A percentile compares a stretch with the other conserved stretches of the same genome.
These are phyloP conservation scores for Penicillium fimorum DNA, from an alignment of 495 filamentous ascomycete species.

Conservation along the genomic window DNA sequence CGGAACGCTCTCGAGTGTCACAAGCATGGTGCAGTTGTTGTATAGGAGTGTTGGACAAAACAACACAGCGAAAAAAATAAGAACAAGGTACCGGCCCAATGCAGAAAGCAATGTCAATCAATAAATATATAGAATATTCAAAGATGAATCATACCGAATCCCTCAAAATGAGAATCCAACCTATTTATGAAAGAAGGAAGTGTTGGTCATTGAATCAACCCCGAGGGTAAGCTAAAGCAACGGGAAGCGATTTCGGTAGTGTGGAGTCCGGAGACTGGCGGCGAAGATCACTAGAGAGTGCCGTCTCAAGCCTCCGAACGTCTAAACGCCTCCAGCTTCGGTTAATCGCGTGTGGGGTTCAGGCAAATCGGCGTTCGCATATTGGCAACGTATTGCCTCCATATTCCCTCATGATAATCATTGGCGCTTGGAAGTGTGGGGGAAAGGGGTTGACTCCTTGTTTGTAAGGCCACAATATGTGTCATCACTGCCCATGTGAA, in stretches of 20 bases:
- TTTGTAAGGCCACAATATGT: neutral
- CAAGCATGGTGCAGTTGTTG: constrained; percentile 29
- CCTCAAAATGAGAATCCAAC: neutral
- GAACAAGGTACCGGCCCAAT: neutral
- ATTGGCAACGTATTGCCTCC: neutral
- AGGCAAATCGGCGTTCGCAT: constrained; percentile 2
- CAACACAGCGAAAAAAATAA: neutral
- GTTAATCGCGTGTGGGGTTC: neutral
- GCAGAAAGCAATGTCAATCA: neutral
- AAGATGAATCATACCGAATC: neutral
- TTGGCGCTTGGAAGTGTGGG: constrained; percentile 2
- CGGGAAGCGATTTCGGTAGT: constrained; percentile 16
- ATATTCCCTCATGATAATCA: neutral
- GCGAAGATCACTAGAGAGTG: constrained; percentile 14
- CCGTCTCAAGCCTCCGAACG: constrained; percentile 7
- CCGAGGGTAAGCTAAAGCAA: constrained; percentile 9
- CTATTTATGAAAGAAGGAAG: constrained; percentile 9
- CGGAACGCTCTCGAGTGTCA: constrained; percentile 55
- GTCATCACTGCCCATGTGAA: neutral
- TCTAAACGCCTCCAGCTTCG: neutral
- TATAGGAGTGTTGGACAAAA: constrained; percentile 3
- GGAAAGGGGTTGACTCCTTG: neutral
- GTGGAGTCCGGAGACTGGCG: constrained; percentile 6
- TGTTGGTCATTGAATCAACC: neutral
- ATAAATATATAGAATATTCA: neutral